Evolutionary conservation across 108 stramenopile genomes (phyloP).

Genomic region (Seminavis robusta): DNA sequence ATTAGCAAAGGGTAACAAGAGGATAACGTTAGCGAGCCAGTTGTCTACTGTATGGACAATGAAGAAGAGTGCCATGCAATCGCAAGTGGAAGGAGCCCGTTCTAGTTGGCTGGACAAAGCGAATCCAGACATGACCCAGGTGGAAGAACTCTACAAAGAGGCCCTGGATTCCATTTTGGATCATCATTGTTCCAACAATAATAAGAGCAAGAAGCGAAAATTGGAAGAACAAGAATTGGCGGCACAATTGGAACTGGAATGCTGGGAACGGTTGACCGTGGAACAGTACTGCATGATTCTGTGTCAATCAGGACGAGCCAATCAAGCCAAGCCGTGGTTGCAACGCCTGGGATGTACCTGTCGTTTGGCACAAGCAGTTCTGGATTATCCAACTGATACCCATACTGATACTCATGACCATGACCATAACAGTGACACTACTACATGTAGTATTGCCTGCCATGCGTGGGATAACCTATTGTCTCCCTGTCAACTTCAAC

Average conservation of each 20-base stretch:
- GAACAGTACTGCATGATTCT: slow-evolving; percentile 63
- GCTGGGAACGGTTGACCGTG: slow-evolving; percentile 39
- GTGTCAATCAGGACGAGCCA: slow-evolving; percentile 62
- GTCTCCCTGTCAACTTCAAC: slow-evolving; percentile 32
- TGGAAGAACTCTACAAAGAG: no score
- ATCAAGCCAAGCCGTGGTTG: slow-evolving; percentile 53
- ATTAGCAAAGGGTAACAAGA: no score
- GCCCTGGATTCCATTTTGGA: no score
- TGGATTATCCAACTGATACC: slow-evolving; percentile 62
- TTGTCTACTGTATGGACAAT: no score
- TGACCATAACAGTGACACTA: not conserved
- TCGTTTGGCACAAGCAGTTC: slow-evolving; percentile 54
- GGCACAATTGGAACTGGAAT: slow-evolving; percentile 32
- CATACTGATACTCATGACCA: slow-evolving; percentile 1
- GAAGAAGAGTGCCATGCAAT: no score
- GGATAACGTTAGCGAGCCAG: no score
- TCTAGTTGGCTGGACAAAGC: no score
- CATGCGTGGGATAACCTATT: slow-evolving; percentile 70
- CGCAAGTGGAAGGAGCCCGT: no score
- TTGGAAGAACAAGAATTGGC: slow-evolving; percentile 18
- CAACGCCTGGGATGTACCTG: slow-evolving; percentile 57
- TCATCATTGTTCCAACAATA: not conserved
- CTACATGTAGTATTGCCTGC: slow-evolving; percentile 61
- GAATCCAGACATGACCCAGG: no score
- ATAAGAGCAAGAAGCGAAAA: slow-evolving; percentile 19